phyloP scores from a whole-genome alignment of 192 early-diverging fungal species.

The Entophlyctis luteolus region DNA sequence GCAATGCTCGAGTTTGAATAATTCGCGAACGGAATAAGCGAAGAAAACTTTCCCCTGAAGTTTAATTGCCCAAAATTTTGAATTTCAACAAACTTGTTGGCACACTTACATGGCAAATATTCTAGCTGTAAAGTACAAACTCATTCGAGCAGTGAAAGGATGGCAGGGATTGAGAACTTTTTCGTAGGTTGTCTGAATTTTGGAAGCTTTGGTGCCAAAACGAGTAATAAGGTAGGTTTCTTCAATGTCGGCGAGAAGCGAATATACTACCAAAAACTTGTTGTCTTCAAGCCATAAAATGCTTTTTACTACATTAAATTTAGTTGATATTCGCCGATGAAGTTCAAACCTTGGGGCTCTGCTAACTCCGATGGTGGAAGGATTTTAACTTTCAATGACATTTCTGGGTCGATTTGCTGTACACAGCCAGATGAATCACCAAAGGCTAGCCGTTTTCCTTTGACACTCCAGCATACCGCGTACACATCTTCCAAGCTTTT shows the following conservation, averaged over 20 bases:
- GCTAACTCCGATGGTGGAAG: too few relatives aligned
- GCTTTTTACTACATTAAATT: constrained; percentile 53
- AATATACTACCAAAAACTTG: constrained; percentile 67
- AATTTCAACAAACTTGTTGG: not conserved
- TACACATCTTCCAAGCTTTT: not conserved
- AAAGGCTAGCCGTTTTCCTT: constrained; percentile 84
- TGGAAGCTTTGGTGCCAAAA: constrained; percentile 29
- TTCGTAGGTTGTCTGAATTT: not conserved
- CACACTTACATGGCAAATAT: not conserved
- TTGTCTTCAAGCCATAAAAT: constrained; percentile 75
- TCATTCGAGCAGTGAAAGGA: constrained; percentile 22
- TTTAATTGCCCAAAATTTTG: not conserved
- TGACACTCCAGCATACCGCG: constrained; percentile 75
- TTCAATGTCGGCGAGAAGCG: constrained; percentile 26
- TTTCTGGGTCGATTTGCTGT: not conserved
- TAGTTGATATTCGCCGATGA: too few relatives aligned
- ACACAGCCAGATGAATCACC: constrained; percentile 50
- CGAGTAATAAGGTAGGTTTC: constrained; percentile 24
- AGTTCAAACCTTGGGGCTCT: too few relatives aligned
- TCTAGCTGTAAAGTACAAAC: not conserved
- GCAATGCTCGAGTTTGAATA: constrained; percentile 19
- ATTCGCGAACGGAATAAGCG: constrained; percentile 7
- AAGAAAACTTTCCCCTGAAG: not conserved
- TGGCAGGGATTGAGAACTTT: constrained; percentile 15
- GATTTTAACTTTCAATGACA: too few relatives aligned